These are phyloP conservation scores for Heterobasidion occidentale DNA, from an alignment of 1,284 basidiomycete genomes.

Conservation along the genomic window DNA sequence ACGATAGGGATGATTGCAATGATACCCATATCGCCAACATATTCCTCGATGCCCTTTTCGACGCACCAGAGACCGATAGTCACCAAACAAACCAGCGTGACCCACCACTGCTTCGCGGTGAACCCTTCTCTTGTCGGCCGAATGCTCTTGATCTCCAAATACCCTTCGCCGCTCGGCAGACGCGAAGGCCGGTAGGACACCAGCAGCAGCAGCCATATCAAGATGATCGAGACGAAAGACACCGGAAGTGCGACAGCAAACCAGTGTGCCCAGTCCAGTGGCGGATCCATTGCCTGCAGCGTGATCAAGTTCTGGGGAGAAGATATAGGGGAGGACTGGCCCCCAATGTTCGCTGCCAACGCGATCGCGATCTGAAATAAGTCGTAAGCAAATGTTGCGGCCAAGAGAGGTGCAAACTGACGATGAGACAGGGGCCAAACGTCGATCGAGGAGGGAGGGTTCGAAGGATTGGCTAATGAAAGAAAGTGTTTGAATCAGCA, in stretches of 20 bases:
- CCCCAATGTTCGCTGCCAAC: slow-evolving; percentile 97
- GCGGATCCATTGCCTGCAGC: slow-evolving; percentile 80
- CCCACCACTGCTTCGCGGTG: slow-evolving; percentile 86
- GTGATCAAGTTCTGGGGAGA: slow-evolving; percentile 98
- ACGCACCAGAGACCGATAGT: slow-evolving; percentile 93
- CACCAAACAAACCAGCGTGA: slow-evolving; percentile 74
- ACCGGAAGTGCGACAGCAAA: slow-evolving; percentile 93
- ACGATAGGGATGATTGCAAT: slow-evolving; percentile 93
- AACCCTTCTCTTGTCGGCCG: slow-evolving; percentile 77
- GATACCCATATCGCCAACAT: slow-evolving; percentile 94
- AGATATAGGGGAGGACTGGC: slow-evolving; percentile 90
- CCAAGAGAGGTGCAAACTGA: slow-evolving; percentile 29
- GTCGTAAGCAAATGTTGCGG: background rate
- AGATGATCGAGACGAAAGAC: slow-evolving; percentile 74
- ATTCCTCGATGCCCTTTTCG: slow-evolving; percentile 73
- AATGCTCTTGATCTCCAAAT: slow-evolving; percentile 78
- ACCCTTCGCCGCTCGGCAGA: slow-evolving; percentile 69
- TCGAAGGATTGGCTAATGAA: slow-evolving; percentile 79
- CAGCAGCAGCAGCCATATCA: slow-evolving; percentile 90
- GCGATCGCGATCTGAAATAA: slow-evolving; percentile 81
- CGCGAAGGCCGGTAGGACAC: slow-evolving; percentile 72
- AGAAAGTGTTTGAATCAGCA: too few species aligned
- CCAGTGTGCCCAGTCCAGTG: slow-evolving; percentile 89
- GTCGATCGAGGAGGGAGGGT: slow-evolving; percentile 84
- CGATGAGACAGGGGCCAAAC: slow-evolving; percentile 89